Conservation (phyloP, 441 rosid genomes). For the Omphalea diandra region DNA sequence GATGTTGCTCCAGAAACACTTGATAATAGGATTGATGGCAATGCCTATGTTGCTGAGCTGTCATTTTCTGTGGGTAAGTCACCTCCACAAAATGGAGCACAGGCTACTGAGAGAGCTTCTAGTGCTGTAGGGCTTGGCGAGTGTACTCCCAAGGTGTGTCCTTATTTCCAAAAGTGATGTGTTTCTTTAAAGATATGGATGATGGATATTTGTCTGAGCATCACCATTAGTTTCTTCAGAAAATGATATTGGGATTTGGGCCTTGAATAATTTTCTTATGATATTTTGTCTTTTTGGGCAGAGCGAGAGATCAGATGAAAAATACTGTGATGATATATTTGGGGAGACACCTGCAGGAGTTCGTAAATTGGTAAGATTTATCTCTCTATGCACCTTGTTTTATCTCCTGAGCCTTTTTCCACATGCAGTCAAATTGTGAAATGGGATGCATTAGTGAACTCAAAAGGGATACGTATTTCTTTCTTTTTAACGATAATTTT, state of each 20-base stretch:
- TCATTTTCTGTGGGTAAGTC: slow-evolving; percentile 55
- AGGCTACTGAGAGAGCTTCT: slow-evolving; percentile 41
- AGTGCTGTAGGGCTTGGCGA: slow-evolving; percentile 85
- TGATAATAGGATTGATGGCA: slow-evolving; percentile 39
- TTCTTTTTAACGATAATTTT: neutral
- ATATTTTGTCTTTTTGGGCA: slow-evolving; percentile 34
- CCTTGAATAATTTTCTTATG: neutral
- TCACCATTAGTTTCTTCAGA: neutral
- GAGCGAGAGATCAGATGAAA: slow-evolving; percentile 87
- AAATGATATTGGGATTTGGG: neutral
- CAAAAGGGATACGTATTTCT: neutral
- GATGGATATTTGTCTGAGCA: neutral
- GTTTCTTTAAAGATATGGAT: neutral
- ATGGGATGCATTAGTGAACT: neutral
- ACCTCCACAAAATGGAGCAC: slow-evolving; percentile 46
- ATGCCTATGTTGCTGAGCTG: slow-evolving; percentile 38
- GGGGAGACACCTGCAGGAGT: slow-evolving; percentile 90
- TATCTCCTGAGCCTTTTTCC: neutral
- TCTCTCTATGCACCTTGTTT: neutral
- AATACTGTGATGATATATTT: slow-evolving; percentile 90
- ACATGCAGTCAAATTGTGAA: neutral
- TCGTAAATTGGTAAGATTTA: slow-evolving; percentile 55
- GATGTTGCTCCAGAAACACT: slow-evolving; percentile 32
- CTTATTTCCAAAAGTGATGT: neutral
- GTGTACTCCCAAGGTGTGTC: slow-evolving; percentile 90